phyloP scores from a whole-genome alignment of 2,329 filamentous ascomycete species.

The Coniochaeta sp. region DNA sequence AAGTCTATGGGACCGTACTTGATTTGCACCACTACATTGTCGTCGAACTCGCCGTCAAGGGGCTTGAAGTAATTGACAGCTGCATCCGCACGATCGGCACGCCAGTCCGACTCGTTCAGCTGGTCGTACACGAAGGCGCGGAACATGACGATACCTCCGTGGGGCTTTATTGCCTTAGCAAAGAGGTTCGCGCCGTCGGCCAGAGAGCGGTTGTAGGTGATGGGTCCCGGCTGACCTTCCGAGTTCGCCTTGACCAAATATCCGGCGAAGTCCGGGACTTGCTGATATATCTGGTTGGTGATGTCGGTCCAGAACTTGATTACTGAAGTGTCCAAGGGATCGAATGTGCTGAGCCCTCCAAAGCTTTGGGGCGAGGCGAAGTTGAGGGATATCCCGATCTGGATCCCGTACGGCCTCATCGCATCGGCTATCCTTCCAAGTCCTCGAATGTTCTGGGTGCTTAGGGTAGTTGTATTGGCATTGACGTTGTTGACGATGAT shows the following conservation, averaged over 20 bases:
- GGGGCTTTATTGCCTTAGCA: conserved; percentile 45
- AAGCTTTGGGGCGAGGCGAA: conserved; percentile 56
- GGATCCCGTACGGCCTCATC: conserved; percentile 60
- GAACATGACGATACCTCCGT: conserved; percentile 61
- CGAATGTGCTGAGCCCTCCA: conserved; percentile 53
- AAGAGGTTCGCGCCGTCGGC: conserved; percentile 64
- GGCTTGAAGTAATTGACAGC: conserved; percentile 59
- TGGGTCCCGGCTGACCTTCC: conserved; percentile 62
- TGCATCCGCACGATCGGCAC: conserved; percentile 60
- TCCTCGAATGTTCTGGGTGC: conserved; percentile 49
- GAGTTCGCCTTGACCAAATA: conserved; percentile 67
- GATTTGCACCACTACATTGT: conserved; percentile 65
- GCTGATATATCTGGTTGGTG: conserved; percentile 49
- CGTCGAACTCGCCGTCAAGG: conserved; percentile 58
- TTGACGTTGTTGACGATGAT: conserved; percentile 68
- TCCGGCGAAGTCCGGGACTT: conserved; percentile 59
- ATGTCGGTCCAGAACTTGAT: conserved; percentile 55
- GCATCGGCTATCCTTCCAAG: conserved; percentile 54
- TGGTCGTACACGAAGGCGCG: conserved; percentile 63
- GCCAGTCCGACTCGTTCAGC: conserved; percentile 53
- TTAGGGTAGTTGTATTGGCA: conserved; percentile 52
- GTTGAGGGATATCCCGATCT: conserved; percentile 58
- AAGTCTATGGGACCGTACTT: conserved; percentile 72
- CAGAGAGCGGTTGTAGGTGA: conserved; percentile 63
- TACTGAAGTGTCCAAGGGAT: conserved; percentile 54